phyloP scores from a whole-genome alignment of 2,329 filamentous ascomycete species.

The Gaeumannomyces sp. region DNA sequence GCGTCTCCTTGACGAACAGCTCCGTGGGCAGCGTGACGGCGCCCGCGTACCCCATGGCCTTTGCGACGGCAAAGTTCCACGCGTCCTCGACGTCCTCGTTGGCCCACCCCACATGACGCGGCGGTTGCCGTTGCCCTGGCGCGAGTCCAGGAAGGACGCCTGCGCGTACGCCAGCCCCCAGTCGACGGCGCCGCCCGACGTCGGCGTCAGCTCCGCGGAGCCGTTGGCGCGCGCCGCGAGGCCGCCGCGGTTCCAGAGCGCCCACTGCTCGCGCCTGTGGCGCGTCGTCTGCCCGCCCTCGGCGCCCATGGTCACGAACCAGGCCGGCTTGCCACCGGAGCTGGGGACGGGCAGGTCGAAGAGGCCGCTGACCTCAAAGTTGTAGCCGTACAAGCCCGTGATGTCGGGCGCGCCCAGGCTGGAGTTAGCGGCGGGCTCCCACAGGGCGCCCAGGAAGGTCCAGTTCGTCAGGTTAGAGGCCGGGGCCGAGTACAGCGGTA shows the following conservation, averaged over 20 bases:
- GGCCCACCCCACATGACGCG: slow-evolving; percentile 9
- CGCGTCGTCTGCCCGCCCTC: slow-evolving; percentile 6
- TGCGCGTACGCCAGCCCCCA: slow-evolving; percentile 7
- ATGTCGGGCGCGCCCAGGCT: slow-evolving; percentile 5
- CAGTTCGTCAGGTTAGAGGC: slow-evolving; percentile 6
- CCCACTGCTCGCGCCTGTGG: slow-evolving; percentile 7
- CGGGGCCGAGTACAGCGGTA: slow-evolving; percentile 3
- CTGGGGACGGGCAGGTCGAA: background rate
- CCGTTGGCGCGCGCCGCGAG: slow-evolving; percentile 6
- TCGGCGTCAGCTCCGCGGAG: background rate
- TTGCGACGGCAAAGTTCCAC: background rate
- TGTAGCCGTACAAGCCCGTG: slow-evolving; percentile 7
- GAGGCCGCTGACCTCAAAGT: slow-evolving; percentile 7
- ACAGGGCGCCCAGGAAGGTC: slow-evolving; percentile 5
- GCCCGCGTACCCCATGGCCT: slow-evolving; percentile 3
- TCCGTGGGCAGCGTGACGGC: slow-evolving; percentile 6
- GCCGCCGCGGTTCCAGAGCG: slow-evolving; percentile 1
- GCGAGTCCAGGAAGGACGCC: slow-evolving; percentile 3
- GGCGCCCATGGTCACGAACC: slow-evolving; percentile 3
- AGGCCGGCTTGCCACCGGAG: background rate
- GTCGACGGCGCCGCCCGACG: slow-evolving; percentile 6
- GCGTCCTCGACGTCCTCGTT: slow-evolving; percentile 4
- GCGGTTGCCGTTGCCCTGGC: slow-evolving; percentile 1
- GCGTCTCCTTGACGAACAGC: background rate
- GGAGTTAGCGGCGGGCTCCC: slow-evolving; percentile 5